Evolutionary conservation across 768 basidiomycete genomes (phyloP), one percentile per base, ranked within the genome.

Genomic region (Candolleomyces eurysporus): DNA sequence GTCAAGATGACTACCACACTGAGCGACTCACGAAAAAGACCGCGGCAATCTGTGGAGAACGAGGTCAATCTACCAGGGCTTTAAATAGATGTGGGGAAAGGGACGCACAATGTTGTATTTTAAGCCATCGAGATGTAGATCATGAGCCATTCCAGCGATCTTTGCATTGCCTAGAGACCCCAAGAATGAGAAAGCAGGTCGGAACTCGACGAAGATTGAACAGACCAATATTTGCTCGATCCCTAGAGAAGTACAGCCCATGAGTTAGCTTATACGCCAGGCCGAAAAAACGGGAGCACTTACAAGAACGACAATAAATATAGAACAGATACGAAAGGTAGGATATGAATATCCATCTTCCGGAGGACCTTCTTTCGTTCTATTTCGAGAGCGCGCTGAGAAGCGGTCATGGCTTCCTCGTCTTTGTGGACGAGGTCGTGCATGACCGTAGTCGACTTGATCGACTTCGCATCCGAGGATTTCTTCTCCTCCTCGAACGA

Each of bases 281-380:
- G 21, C 11, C 11, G 17, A 11, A 31, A 42, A 52, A 21, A 45
- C 6, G 19, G 30, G 21, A 11, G 36, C 10, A 76, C 79, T 71
- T 62, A 81, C 78, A 82, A 67, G 66, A 81, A 82, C 8, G 79
- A 81, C 52, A 80, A 69, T 42, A 82, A 69, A 61, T 80, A 81
- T 13, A 82, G 65, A 40, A 80, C 60, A 3, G 78, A 79, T 40
- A 81, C 73, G 54, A 81, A 72, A 8, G 80, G 79, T 45, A 82
- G 65, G 22, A 82, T 63, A 59, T 81, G 78, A 60, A 68, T 66
- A 63, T 82, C 81, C 32, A 82, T 63, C 63, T 82, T 82, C n/a
- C 78, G 71, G 48, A 82, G 63, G 14, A 75, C 66, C 48, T 67
- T 68, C 55, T 67, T 64, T 49, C 64, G 60, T 61, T 75, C 68